Base-by-base conservation (phyloP, 2,329 filamentous ascomycete genomes). In the Neopestalotiopsis rosae region DNA sequence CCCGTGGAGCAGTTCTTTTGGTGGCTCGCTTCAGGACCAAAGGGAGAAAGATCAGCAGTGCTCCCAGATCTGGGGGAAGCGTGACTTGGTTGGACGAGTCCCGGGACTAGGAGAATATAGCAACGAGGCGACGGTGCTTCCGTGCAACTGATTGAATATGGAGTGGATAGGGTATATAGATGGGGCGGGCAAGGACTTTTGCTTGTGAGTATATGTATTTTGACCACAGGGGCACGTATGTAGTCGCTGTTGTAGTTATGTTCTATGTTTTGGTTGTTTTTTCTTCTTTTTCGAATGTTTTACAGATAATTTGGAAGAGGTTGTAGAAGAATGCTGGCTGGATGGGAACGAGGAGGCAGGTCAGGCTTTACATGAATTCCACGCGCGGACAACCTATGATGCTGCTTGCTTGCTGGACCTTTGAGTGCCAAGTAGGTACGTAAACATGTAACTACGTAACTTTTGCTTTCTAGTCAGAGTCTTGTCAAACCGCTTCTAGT, bases 1-100 rank as follows among this genome's bases (percentile, higher is more conserved):
- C 76, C 28, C 58, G 77, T 78, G 77, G 76, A 78, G 76, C 77
- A 52, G 45, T 52, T 17, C 45, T 52, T 52, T 52, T 77, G 68
- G 74, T 78, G 76, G 76, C 76, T 78, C 77, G 77, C 78, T 77
- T 78, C 77, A 77, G 76, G 76, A 78, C 76, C 73, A 76, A 79
- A 78, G 75, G 71, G 77, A 77, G 70, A 38, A 77, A 77, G 77
- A 79, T 79, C 77, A 77, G 76, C 77, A 73, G 72, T 74, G 72
- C 71, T 74, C 74, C 75, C 73, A 76, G 74, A 76, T 75, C 73
- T 76, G 74, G 74, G 73, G 74, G 74, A 69, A 62, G 59, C 61
- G 69, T 70, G 66, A 70, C 52, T 67, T 45, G 65, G 61, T 65
- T 68, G 58, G 62, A 34, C 64, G 32, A 45, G 63, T 68, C 38